phyloP scores from a whole-genome alignment of 2,329 filamentous ascomycete genomes.

The Lasiodiplodia theobromae region DNA sequence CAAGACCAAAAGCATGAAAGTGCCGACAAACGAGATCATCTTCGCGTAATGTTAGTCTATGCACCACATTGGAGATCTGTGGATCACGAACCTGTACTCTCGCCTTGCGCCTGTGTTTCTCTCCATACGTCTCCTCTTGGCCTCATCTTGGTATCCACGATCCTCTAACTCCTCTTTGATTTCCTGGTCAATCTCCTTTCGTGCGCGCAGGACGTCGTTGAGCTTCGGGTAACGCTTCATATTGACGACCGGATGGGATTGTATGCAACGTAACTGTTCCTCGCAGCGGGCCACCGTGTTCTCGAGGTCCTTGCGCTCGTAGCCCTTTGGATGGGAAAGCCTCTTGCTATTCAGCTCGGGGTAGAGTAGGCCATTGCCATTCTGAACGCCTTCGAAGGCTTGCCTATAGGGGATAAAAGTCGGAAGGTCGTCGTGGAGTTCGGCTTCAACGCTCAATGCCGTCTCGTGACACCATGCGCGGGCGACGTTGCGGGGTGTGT shows the following conservation, averaged over 20 bases:
- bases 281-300: constrained; percentile 79
- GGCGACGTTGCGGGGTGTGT: constrained; percentile 95
- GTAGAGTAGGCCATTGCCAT: constrained; percentile 73
- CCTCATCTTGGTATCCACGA: constrained; percentile 63
- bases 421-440: constrained; percentile 77
- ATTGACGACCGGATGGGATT: constrained; percentile 67
- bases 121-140: constrained; percentile 50
- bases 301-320: constrained; percentile 76
- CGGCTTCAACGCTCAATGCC: constrained; percentile 80
- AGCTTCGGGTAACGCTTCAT: constrained; percentile 24
- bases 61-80: not conserved
- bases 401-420: constrained; percentile 82
- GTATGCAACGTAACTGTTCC: constrained; percentile 86
- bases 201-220: constrained; percentile 53
- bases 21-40: not conserved
- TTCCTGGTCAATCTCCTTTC: constrained; percentile 72
- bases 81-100: constrained; percentile 40
- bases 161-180: constrained; percentile 71
- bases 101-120: constrained; percentile 54
- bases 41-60: not conserved
- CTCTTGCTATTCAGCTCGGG: constrained; percentile 79
- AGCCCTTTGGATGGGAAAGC: constrained; percentile 74
- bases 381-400: constrained; percentile 82
- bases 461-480: constrained; percentile 98
- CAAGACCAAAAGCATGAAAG: not conserved